Evolutionary conservation across 2,329 filamentous ascomycete genomes (phyloP).

Genomic region (Neopestalotiopsis clavispora): DNA sequence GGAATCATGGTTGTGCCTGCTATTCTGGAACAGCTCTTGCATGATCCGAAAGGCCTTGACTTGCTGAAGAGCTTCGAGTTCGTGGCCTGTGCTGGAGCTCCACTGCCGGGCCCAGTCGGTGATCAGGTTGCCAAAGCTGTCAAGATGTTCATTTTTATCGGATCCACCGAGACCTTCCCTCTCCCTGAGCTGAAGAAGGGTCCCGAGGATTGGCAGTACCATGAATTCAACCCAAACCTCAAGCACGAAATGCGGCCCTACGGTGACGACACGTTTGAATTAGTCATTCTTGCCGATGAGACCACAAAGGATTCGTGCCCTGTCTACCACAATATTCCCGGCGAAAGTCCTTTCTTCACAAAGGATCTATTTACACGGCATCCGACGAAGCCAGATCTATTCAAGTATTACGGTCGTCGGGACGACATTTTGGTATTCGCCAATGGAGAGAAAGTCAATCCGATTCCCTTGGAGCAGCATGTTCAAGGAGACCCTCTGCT

Average conservation of each 20-base stretch:
- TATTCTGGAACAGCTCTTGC: slow-evolving; percentile 24
- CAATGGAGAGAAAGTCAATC: slow-evolving; percentile 41
- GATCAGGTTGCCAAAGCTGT: slow-evolving; percentile 20
- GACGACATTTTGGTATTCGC: slow-evolving; percentile 48
- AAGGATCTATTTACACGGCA: slow-evolving; percentile 44
- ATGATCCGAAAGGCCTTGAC: slow-evolving; percentile 24
- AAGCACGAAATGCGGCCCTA: slow-evolving; percentile 31
- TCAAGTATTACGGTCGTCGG: slow-evolving; percentile 40
- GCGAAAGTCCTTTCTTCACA: slow-evolving; percentile 37
- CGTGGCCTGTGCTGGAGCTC: slow-evolving; percentile 24
- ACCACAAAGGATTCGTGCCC: slow-evolving; percentile 24
- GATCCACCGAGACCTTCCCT: slow-evolving; percentile 28
- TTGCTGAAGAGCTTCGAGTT: slow-evolving; percentile 25
- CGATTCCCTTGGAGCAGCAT: slow-evolving; percentile 14
- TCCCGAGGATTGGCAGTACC: slow-evolving; percentile 36
- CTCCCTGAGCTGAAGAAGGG: slow-evolving; percentile 24
- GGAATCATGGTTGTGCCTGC: slow-evolving; percentile 23
- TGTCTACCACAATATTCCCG: slow-evolving; percentile 41
- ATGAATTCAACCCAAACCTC: slow-evolving; percentile 33
- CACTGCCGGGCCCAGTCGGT: slow-evolving; percentile 19
- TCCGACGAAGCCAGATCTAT: slow-evolving; percentile 39
- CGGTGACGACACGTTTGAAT: slow-evolving; percentile 27
- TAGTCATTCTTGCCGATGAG: slow-evolving; percentile 30
- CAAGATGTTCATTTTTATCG: slow-evolving; percentile 24
- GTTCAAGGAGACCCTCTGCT: slow-evolving; percentile 5